Evolutionary conservation across 306 rosid species (phyloP), one percentile per base, ranked within the genome.

Genomic region (Luffa aegyptiaca): DNA sequence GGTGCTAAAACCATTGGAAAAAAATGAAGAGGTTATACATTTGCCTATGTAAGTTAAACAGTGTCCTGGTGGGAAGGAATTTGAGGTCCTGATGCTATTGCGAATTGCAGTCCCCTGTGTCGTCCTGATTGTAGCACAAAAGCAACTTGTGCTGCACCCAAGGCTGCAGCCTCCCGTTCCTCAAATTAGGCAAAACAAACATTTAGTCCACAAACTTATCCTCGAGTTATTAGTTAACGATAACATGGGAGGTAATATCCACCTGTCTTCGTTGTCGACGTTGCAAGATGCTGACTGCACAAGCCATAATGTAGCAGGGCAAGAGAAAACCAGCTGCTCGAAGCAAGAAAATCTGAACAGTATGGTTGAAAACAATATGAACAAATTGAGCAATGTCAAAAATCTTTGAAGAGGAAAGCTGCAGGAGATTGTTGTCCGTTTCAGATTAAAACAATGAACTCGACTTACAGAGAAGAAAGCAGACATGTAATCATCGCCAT

Each of bases 61-160:
- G 88, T 84, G 79, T 93, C 98, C 78, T 82, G 94, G 21, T 83
- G 91, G 56, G 92, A 4, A 79, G 78, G 74, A 77, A 73, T 84
- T 11, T 88, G 73, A 46, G 95, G 85, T 21, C 87, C 93, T 46
- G 97, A 85, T 37, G 96, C 93, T 82, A 93, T 82, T 2, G 98
- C 92, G 17, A 95, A 88, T 77, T 93, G 99, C 52, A 95, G 84
- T 39, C 96, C 97, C 82, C 97, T 83, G 35, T 80, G 96, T 63
- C 92, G 99, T 75, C 93, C 97, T 21, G 97, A 87, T 81, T 95
- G 97, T 81, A 95, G 85, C 75, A 95, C 93, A 81, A 93, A 93
- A 20, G 99, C 99, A 33, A 95, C 97, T 89, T 93, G 99, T n/a
- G 98, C 89, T 7, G 98, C 99, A n/a, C 98, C 97, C 83, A 95